These are phyloP conservation scores for Corchorus olitorius DNA, from an alignment of 345 rosid species.

Conservation along the genomic window DNA sequence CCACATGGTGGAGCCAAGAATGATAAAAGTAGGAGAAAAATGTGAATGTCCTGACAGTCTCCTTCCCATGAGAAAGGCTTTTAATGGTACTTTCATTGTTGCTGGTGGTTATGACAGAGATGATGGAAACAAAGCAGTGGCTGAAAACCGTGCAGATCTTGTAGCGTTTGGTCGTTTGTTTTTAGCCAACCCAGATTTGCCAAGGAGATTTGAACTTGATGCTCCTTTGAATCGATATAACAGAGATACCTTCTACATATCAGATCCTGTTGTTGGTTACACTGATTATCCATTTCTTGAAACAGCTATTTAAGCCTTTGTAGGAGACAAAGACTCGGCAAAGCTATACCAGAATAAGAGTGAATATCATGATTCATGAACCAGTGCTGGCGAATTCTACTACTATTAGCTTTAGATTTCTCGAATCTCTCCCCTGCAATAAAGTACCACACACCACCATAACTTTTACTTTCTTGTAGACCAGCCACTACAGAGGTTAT, in stretches of 20 bases:
- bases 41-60: constrained; percentile 38
- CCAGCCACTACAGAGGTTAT: no score
- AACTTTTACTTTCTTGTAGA: no score
- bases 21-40: constrained; percentile 41
- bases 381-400: no score
- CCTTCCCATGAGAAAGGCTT: constrained; percentile 62
- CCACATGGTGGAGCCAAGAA: constrained; percentile 70
- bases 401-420: no score
- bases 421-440: no score
- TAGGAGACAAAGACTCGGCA: background rate
- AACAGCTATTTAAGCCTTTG: background rate
- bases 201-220: constrained; percentile 54
- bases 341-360: no score
- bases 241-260: constrained; percentile 46
- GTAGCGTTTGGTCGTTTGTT: constrained; percentile 61
- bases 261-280: constrained; percentile 61
- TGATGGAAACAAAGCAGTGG: constrained; percentile 57
- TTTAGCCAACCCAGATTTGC: constrained; percentile 73
- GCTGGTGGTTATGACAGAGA: constrained; percentile 62
- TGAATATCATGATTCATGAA: no score
- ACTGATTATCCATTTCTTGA: constrained; percentile 73
- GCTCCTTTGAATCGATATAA: constrained; percentile 59
- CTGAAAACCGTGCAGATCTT: constrained; percentile 50
- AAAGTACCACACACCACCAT: no score
- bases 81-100: constrained; percentile 57